A percentile compares a stretch with the other conserved stretches of the same genome.
These are phyloP conservation scores for Scalesia atractyloides DNA, from an alignment of 129 eudicot genomes.

Conservation along the genomic window DNA sequence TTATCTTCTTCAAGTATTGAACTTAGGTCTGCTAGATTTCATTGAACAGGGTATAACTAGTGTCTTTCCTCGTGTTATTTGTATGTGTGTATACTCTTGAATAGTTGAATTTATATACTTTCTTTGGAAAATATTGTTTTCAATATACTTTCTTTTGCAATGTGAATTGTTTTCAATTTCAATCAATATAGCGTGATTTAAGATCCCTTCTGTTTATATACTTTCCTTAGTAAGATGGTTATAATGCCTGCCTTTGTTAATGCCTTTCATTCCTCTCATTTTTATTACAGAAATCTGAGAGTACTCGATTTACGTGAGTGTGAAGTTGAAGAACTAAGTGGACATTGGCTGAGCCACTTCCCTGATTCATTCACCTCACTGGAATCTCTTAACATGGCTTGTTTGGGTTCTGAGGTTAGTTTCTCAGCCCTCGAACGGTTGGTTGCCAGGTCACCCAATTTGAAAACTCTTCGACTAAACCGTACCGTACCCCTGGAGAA, in stretches of 20 bases:
- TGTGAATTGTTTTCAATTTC: background rate
- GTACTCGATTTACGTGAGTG: slow-evolving; percentile 16
- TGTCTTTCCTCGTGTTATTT: background rate
- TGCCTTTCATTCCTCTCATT: background rate
- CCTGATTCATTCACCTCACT: slow-evolving; percentile 10
- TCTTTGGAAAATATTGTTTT: no score
- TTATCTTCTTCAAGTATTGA: no score
- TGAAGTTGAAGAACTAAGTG: slow-evolving; percentile 15
- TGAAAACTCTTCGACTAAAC: slow-evolving; percentile 9
- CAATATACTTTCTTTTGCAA: background rate
- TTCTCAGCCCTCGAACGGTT: slow-evolving; percentile 13
- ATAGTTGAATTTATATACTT: background rate
- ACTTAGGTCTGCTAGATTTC: no score
- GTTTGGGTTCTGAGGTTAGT: slow-evolving; percentile 3
- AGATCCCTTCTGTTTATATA: background rate
- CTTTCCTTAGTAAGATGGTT: background rate
- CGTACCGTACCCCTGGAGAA: slow-evolving; percentile 10
- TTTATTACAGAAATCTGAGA: slow-evolving; percentile 1
- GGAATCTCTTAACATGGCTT: slow-evolving; percentile 6
- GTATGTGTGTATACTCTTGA: background rate
- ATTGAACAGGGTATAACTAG: background rate
- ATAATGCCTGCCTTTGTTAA: background rate
- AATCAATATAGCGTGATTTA: background rate
- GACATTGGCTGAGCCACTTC: slow-evolving; percentile 19
- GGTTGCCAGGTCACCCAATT: slow-evolving; percentile 10